Base-by-base conservation (phyloP, 1,284 basidiomycete genomes). In the Apiotrichum porosum region DNA sequence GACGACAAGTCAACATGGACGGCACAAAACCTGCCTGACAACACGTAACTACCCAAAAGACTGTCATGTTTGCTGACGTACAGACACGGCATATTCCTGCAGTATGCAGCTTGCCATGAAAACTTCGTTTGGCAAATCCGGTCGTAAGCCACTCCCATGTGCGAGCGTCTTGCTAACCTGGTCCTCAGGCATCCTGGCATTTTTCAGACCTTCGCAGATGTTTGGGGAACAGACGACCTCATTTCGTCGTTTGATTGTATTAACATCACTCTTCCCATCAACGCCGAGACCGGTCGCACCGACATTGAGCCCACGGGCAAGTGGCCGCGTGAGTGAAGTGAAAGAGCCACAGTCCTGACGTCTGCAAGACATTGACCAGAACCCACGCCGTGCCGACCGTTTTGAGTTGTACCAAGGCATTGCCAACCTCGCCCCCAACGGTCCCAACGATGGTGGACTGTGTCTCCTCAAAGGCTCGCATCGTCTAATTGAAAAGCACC, bases 221-320 rank as follows among this genome's bases (percentile, higher is more conserved):
- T 73, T 22, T 70, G 66, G 62, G 68, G 62, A 5, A 72, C 68
- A 2, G 49, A 66, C 22, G 65, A 73, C 39, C 58, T 73, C 10
- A 58, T 73, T 30, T 60, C 57, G 12, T 60, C 58, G 22, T 69
- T 68, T 37, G 66, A 68, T 33, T 57, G 60, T 12, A 53, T 61
- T 48, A 58, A 61, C 40, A 46, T 52, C 14, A 49, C 50, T 6
- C 21, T 58, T 13, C 59, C 59, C 9, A 52, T 61, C 46, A 52
- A 39, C 24, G 18, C 15, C 9, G 32, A 35, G 32, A 14, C 24
- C 8, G 47, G 44, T 3, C 36, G 47, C 14, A 43, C 35, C 1
- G 59, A 61, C 39, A 51, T 61, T 6, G 14, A 38, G 32, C 45
- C 51, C 4, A 61, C 59, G 1, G 17, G 22, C 8, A 35, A 52